Evolutionary conservation across 371 early-diverging fungal genomes (phyloP).

Genomic region (Mucor irregularis): DNA sequence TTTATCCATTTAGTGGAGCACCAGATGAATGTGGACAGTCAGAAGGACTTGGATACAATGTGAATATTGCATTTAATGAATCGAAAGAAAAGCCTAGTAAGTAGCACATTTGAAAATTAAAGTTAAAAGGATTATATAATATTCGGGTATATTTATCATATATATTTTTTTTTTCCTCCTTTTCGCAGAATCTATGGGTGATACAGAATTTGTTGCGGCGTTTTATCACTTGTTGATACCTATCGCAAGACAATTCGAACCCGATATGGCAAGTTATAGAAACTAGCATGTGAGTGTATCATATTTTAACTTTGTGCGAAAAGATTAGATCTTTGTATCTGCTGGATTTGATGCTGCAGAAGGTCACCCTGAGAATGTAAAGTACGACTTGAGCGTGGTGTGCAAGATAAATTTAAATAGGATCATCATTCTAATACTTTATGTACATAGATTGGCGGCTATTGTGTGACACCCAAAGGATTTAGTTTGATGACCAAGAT

Average conservation of each 20-base stretch:
- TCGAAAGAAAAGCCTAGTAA: conserved; percentile 55
- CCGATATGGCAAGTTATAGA: conserved; percentile 61
- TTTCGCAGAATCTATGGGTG: conserved; percentile 67
- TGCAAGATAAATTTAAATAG: no score
- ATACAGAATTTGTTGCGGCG: conserved; percentile 65
- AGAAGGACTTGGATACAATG: conserved; percentile 54
- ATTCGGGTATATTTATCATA: no score
- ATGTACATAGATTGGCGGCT: conserved; percentile 67
- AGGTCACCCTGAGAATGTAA: conserved; percentile 65
- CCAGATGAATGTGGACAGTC: conserved; percentile 60
- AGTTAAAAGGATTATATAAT: no score
- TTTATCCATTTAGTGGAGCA: conserved; percentile 63
- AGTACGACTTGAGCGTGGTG: no score
- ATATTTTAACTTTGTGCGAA: not conserved
- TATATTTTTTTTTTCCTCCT: no score
- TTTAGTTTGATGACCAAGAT: conserved; percentile 59
- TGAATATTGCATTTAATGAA: conserved; percentile 62
- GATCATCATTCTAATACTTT: no score
- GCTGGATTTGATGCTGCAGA: conserved; percentile 73
- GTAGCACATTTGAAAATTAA: no score
- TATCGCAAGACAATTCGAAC: conserved; percentile 60
- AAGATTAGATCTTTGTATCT: conserved; percentile 60
- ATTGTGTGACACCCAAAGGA: conserved; percentile 58
- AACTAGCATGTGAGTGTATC: no score
- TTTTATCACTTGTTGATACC: conserved; percentile 64